These are phyloP conservation scores for Coemansia sp. DNA, from an alignment of 192 early-diverging fungal genomes.

Conservation along the genomic window DNA sequence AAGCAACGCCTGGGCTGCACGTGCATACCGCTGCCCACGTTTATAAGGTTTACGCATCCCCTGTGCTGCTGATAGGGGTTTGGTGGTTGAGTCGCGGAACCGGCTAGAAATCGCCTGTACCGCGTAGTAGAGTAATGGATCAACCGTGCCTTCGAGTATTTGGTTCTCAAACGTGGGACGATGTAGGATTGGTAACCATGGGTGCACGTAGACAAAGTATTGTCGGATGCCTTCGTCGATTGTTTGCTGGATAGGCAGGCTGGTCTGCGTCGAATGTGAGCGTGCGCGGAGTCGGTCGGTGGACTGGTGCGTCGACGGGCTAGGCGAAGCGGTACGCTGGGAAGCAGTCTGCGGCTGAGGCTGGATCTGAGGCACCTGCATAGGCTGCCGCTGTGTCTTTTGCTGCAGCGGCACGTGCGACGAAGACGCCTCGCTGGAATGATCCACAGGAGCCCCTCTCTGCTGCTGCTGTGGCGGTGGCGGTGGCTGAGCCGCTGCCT, in stretches of 20 bases:
- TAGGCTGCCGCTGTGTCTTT: constrained; percentile 1
- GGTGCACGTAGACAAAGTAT: constrained; percentile 52
- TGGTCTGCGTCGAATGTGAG: constrained; percentile 1
- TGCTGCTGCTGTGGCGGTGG: background rate
- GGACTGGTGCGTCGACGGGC: constrained; percentile 7
- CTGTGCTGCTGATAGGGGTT: background rate
- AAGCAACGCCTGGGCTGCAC: constrained; percentile 27
- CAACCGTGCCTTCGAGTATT: constrained; percentile 30
- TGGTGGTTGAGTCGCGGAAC: constrained; percentile 9
- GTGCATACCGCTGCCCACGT: constrained; percentile 31
- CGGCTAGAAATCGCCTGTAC: constrained; percentile 45
- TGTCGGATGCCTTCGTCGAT: constrained; percentile 34
- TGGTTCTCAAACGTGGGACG: constrained; percentile 49
- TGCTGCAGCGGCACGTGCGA: background rate
- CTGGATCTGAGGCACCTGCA: background rate
- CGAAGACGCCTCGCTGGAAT: background rate
- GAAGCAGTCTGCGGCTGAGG: background rate
- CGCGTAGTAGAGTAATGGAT: constrained; percentile 36
- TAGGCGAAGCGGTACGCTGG: constrained; percentile 1
- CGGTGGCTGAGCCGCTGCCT: background rate
- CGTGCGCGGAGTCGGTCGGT: background rate
- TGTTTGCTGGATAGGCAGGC: constrained; percentile 2
- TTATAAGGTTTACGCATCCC: constrained; percentile 17
- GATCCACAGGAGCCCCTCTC: background rate
- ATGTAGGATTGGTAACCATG: constrained; percentile 52